These are phyloP conservation scores for Fusarium austroafricanum DNA, from an alignment of 2,329 filamentous ascomycete genomes.

Conservation along the genomic window DNA sequence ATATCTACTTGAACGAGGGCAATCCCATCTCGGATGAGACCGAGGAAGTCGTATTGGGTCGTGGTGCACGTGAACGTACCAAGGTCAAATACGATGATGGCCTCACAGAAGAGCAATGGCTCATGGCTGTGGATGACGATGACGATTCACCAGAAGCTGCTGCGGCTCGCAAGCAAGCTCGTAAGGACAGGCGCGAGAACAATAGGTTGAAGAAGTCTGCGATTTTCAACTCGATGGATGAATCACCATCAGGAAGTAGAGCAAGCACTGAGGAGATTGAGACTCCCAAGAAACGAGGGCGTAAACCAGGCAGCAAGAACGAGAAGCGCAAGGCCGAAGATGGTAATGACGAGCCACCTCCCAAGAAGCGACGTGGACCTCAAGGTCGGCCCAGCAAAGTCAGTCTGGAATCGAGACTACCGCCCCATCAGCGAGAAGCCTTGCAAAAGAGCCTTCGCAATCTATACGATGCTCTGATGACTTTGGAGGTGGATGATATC, in stretches of 20 bases:
- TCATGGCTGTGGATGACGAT: constrained; percentile 96
- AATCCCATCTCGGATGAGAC: constrained; percentile 83
- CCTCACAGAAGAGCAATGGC: constrained; percentile 98
- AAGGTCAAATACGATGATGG: constrained; percentile 97
- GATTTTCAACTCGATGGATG: constrained; percentile 58
- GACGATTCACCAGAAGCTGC: constrained; percentile 95
- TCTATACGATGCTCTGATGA: constrained; percentile 84
- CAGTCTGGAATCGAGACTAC: constrained; percentile 62
- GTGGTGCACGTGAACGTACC: constrained; percentile 94
- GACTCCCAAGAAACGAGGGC: constrained; percentile 83
- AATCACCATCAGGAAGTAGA: constrained; percentile 81
- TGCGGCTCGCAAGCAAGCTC: constrained; percentile 87
- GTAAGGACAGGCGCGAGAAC: constrained; percentile 80
- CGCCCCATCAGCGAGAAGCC: constrained; percentile 75
- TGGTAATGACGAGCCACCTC: constrained; percentile 79
- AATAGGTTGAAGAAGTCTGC: constrained; percentile 76
- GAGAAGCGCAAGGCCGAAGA: constrained; percentile 92
- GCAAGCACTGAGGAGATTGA: constrained; percentile 85
- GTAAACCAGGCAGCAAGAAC: constrained; percentile 77
- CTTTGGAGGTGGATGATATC: constrained; percentile 81
- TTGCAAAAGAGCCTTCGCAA: constrained; percentile 83
- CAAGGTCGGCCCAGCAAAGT: constrained; percentile 75
- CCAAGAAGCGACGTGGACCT: constrained; percentile 81
- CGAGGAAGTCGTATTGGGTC: constrained; percentile 79
- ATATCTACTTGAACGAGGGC: constrained; percentile 91